Evolutionary conservation across 306 rosid species (phyloP).

Genomic region (Nissolia schottii): DNA sequence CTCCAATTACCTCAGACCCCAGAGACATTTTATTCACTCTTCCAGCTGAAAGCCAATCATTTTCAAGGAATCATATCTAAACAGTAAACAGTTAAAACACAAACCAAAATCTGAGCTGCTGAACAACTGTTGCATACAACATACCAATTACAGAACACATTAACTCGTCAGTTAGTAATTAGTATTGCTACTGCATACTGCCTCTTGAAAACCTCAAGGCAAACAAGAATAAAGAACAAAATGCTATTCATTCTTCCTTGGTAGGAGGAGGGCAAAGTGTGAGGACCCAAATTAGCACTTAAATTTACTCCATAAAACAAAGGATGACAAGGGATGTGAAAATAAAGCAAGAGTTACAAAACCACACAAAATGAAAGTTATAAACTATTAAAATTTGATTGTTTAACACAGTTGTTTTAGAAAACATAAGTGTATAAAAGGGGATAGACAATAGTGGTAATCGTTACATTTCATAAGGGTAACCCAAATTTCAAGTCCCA

Average conservation of each 20-base stretch:
- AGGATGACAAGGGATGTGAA: not conserved
- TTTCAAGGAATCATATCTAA: not conserved
- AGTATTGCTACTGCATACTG: not conserved
- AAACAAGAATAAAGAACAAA: not conserved
- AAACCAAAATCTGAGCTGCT: not conserved
- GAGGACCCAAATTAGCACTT: not conserved
- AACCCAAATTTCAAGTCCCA: slow-evolving; percentile 1
- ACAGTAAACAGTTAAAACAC: not conserved
- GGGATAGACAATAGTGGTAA: not conserved
- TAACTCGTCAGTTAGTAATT: not conserved
- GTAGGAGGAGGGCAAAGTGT: not conserved
- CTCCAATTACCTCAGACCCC: not conserved
- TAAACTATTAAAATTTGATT: not conserved
- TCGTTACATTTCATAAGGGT: not conserved
- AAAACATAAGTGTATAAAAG: not conserved
- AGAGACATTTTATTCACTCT: not conserved
- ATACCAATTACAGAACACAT: not conserved
- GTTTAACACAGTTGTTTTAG: not conserved
- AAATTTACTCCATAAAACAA: not conserved
- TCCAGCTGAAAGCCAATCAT: not conserved
- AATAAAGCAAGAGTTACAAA: not conserved
- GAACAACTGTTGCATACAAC: not conserved
- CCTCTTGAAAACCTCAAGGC: not conserved
- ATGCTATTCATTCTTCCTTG: not conserved
- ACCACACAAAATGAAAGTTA: not conserved